These are phyloP conservation scores for Carex kokanica DNA, from an alignment of 176 grass and related monocot species.

Conservation along the genomic window DNA sequence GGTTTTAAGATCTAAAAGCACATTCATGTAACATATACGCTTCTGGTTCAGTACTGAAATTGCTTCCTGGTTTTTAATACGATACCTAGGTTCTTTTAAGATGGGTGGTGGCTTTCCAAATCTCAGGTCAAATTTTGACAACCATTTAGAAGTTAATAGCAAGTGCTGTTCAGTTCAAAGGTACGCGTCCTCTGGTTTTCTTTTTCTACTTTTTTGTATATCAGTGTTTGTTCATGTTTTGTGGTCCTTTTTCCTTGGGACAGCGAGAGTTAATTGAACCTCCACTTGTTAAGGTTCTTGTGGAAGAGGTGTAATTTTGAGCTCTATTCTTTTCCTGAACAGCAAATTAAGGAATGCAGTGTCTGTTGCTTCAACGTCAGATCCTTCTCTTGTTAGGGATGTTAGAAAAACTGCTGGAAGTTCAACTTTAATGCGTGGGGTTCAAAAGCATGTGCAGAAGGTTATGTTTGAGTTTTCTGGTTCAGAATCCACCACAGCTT, in stretches of 20 bases:
- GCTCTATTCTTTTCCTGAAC: background rate
- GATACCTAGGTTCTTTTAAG: background rate
- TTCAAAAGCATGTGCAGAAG: background rate
- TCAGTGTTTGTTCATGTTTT: background rate
- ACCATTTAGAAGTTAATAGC: background rate
- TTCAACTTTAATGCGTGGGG: background rate
- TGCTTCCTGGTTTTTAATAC: background rate
- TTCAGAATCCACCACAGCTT: background rate
- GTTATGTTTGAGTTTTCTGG: conserved; percentile 1
- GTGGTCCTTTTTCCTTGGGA: background rate
- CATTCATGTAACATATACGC: background rate
- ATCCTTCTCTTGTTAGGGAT: background rate
- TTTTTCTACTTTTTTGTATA: background rate
- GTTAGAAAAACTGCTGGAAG: background rate
- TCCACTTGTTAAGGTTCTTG: background rate
- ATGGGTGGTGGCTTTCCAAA: background rate
- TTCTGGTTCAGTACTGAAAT: background rate
- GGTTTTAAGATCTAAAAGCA: background rate
- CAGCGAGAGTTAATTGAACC: background rate
- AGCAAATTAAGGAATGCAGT: background rate
- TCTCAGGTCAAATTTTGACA: background rate
- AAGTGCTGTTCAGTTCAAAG: background rate
- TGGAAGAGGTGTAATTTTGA: background rate
- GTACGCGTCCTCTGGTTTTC: background rate
- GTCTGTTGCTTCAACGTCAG: background rate